phyloP scores from a whole-genome alignment of 2,329 filamentous ascomycete genomes.

The Metarhizium sp. region DNA sequence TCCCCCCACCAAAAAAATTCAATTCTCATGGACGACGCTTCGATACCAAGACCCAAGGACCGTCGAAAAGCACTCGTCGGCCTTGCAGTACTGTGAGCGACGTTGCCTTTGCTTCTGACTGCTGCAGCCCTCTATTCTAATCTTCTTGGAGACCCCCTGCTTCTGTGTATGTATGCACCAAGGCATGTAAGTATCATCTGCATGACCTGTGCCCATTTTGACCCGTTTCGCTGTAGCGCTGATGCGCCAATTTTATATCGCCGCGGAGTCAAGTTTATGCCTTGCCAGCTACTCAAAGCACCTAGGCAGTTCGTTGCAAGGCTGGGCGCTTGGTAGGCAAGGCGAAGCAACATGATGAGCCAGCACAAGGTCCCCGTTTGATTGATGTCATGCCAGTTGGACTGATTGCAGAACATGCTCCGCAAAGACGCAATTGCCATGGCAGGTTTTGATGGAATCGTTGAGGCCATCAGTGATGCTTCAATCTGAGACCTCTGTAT shows the following conservation, averaged over 20 bases:
- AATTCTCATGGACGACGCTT: too few species aligned
- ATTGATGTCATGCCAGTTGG: neutral
- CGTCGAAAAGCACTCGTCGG: too few species aligned
- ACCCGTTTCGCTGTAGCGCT: slow-evolving; percentile 1
- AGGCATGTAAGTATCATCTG: slow-evolving; percentile 1
- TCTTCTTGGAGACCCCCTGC: neutral
- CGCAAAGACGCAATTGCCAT: too few species aligned
- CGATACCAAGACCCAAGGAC: too few species aligned
- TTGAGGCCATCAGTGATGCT: too few species aligned
- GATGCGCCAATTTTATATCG: slow-evolving; percentile 1
- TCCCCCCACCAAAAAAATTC: too few species aligned
- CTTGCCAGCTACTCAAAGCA: neutral
- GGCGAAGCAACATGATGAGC: too few species aligned
- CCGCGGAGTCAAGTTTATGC: neutral
- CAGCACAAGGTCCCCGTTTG: too few species aligned
- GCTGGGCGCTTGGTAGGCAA: too few species aligned
- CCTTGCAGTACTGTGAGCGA: too few species aligned
- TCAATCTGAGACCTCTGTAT: neutral
- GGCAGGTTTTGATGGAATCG: too few species aligned
- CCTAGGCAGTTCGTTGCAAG: too few species aligned
- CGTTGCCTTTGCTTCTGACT: neutral
- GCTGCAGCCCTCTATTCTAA: neutral
- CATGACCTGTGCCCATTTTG: slow-evolving; percentile 1
- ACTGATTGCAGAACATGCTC: neutral
- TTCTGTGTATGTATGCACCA: neutral